Base-by-base conservation (phyloP, 1,284 basidiomycete genomes). In the Leccinum griseonigrum region DNA sequence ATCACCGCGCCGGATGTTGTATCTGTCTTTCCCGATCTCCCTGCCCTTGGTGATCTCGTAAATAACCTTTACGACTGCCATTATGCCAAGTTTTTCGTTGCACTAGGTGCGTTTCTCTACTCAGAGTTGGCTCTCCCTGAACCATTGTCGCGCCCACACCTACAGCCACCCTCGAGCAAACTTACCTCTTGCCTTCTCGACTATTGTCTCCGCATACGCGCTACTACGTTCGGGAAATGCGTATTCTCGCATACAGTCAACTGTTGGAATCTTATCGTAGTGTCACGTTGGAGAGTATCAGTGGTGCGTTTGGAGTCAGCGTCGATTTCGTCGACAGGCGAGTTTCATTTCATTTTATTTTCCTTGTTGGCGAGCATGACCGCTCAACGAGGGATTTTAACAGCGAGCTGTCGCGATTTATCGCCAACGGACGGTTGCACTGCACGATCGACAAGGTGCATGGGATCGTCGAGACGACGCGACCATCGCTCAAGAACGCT, bases 141-240 rank as follows among this genome's bases (percentile, higher is more conserved):
- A 52, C 51, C 2, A 16, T 28, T 29, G 16, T 28, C 3, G 11
- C n/a, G n/a, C 22, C 18, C 22, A 18, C 11, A 48, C 10, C 22
- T 26, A 32, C 61, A 91, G 94, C 95, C 22, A 90, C 90, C 6
- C 88, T 98, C 54, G 95, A 98, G 76, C 89, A 95, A 78, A 85
- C 85, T 0, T 87, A 93, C 72, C 87, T 98, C 62, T 79, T 96
- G 22, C 90, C 95, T 10, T 97, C 93, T 16, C 90, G 94, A 29
- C 78, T 95, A 53, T 85, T 98, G 52, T 84, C 89, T 6, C 91
- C 91, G 0, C 97, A 99, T 72, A 85, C 94, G 1, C 86, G 93
- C 3, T 98, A 83, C 81, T 98, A 97, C 75, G 86, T 97, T 22
- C 89, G 96, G 57, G 97, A 98, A 76, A 96, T 98, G 92, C 89